These are phyloP conservation scores for Globisporangium middletonii DNA, from an alignment of 352 stramenopile species.

Conservation along the genomic window DNA sequence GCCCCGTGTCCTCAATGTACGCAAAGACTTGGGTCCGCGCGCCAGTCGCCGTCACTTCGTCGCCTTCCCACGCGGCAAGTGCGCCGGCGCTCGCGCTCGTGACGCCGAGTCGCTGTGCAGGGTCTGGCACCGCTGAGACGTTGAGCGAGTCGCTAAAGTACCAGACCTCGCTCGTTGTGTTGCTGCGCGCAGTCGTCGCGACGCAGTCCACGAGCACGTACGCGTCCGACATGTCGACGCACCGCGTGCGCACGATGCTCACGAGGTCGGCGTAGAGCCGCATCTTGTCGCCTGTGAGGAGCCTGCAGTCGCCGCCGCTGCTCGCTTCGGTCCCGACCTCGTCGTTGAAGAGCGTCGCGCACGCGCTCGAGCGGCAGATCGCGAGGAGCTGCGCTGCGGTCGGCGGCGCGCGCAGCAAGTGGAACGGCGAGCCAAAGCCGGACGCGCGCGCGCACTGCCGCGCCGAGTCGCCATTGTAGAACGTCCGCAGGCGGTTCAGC, in stretches of 20 bases:
- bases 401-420: constrained; percentile 2
- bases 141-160: constrained; percentile 10
- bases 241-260: constrained; percentile 2
- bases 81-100: neutral
- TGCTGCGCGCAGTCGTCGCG: neutral
- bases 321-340: neutral
- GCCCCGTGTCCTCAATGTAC: constrained; percentile 11
- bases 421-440: constrained; percentile 4
- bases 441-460: constrained; percentile 7
- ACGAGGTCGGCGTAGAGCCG: constrained; percentile 11
- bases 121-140: neutral
- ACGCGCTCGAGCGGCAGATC: constrained; percentile 10
- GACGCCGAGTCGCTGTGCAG: neutral
- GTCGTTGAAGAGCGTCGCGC: constrained; percentile 3
- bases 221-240: constrained; percentile 5
- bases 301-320: constrained; percentile 1
- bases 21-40: constrained; percentile 3
- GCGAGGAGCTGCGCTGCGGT: constrained; percentile 5
- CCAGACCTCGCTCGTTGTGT: constrained; percentile 11
- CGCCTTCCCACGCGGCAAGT: constrained; percentile 3
- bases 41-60: constrained; percentile 6
- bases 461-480: neutral
- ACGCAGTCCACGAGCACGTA: constrained; percentile 14
- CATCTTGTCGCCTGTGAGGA: constrained; percentile 4
- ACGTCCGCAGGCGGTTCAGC: constrained; percentile 1